Percentiles rank a stretch among this genome's conserved stretches.
These are phyloP conservation scores for Microsporum audouinii DNA, from an alignment of 2,329 filamentous ascomycete species.

Conservation along the genomic window DNA sequence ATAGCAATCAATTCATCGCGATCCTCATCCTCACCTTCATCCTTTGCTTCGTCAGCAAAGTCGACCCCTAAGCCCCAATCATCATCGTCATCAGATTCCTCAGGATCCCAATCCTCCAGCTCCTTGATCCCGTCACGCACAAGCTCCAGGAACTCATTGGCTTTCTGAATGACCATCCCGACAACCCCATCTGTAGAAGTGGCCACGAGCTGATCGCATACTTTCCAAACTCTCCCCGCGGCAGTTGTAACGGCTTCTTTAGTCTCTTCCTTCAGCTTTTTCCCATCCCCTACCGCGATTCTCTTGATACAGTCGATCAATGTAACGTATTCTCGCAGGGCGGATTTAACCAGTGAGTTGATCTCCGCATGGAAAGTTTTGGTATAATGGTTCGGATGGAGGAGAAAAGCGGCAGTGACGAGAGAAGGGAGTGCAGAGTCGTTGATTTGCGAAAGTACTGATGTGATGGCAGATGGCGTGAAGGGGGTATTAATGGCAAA, in stretches of 20 bases:
- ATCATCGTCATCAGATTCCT: constrained; percentile 50
- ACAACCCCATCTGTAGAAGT: constrained; percentile 57
- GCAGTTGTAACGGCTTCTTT: constrained; percentile 49
- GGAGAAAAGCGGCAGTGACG: constrained; percentile 57
- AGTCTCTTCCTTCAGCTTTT: constrained; percentile 22
- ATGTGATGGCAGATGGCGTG: constrained; percentile 61
- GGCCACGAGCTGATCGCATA: constrained; percentile 60
- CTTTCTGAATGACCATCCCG: constrained; percentile 58
- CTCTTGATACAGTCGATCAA: constrained; percentile 49
- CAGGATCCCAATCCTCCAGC: constrained; percentile 76
- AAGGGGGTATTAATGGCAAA: constrained; percentile 80
- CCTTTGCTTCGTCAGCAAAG: constrained; percentile 9
- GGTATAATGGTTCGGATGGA: constrained; percentile 52
- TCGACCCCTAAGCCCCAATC: constrained; percentile 16
- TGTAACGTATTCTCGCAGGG: constrained; percentile 51
- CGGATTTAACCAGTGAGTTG: constrained; percentile 45
- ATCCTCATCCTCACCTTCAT: constrained; percentile 19
- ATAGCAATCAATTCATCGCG: constrained; percentile 21
- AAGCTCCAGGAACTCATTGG: constrained; percentile 61
- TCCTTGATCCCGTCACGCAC: constrained; percentile 76
- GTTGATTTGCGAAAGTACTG: constrained; percentile 61
- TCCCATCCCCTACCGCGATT: constrained; percentile 32
- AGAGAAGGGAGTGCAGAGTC: constrained; percentile 63
- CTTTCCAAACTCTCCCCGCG: constrained; percentile 72
- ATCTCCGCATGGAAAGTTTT: constrained; percentile 53